Evolutionary conservation across 2,329 filamentous ascomycete genomes (phyloP), one percentile per base, ranked within the genome.

Genomic region (Fusarium sp.): DNA sequence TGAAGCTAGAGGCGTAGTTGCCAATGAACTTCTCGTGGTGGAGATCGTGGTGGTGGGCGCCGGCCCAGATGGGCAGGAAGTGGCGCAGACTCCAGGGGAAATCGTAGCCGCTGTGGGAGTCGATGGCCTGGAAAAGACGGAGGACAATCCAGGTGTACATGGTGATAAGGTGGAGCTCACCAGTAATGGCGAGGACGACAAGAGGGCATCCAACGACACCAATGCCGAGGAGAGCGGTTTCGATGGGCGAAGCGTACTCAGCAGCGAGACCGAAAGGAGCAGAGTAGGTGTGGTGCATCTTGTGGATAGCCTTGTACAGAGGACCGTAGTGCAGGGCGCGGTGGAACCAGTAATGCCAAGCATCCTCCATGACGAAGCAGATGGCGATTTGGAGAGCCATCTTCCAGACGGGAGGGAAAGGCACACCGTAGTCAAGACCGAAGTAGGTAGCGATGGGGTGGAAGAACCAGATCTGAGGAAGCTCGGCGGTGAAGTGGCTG

Each of bases 11-110:
- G 51, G 95, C 85, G 79, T 98, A 99, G 85, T 99, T 99, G 74
- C 96, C 96, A 68, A 99, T 94, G 83, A 99, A 99, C 78, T 94
- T 93, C 85, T 99, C 96, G 83, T 99, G 96, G 83, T 99, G 96
- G 44, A 94, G 84, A 77, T 99, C 96, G 83, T 99, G 96, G 83
- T 98, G 95, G 74, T 97, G 90, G 56, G 96, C 96, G 66, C 96
- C 96, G 56, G 95, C 95, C 96, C 96, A 99, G 88, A 99, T 94
- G 35, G 96, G 96, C 51, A 99, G 83, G 85, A 98, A 92, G 81
- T 97, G 93, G 81, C 94, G 93, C 82, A 99, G 83, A 76, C 91
- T 95, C 94, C 94, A 99, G 65, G 96, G 96, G 82, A 99, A 98
- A 78, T 99, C 96, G 81, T 98, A 99, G 68, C 96, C 96, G 75